phyloP scores from a whole-genome alignment of 768 basidiomycete species.

The Boletus insuetus region DNA sequence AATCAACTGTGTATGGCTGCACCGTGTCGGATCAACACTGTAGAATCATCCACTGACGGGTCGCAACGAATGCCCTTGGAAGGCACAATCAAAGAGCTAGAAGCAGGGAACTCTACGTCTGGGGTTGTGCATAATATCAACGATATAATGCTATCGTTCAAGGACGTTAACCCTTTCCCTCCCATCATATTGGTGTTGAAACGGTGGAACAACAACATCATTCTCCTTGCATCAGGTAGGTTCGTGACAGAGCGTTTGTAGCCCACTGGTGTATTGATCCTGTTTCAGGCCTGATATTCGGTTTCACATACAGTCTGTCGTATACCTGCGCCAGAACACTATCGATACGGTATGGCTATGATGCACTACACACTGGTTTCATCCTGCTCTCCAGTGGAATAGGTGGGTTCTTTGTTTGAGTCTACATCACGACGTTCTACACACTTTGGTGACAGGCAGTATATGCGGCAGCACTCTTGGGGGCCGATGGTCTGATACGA shows the following conservation, averaged over 20 bases:
- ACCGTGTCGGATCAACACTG: not conserved
- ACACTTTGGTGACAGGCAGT: slow-evolving; percentile 33
- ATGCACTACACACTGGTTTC: slow-evolving; percentile 70
- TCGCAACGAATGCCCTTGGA: slow-evolving; percentile 8
- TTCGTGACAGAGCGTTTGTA: not conserved
- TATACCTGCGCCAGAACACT: slow-evolving; percentile 79
- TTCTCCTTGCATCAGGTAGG: slow-evolving; percentile 40
- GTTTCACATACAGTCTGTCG: slow-evolving; percentile 62
- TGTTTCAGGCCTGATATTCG: slow-evolving; percentile 63
- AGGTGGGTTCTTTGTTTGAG: slow-evolving; percentile 38
- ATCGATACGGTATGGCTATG: slow-evolving; percentile 58
- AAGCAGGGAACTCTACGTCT: slow-evolving; percentile 1
- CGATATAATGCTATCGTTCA: slow-evolving; percentile 53
- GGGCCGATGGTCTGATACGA: slow-evolving; percentile 55
- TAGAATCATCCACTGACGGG: not conserved
- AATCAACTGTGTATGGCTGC: slow-evolving; percentile 9
- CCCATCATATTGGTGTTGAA: slow-evolving; percentile 58
- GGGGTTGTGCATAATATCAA: slow-evolving; percentile 7
- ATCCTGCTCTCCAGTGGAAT: slow-evolving; percentile 72
- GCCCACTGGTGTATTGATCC: not conserved
- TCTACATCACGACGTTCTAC: not conserved
- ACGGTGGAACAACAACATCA: slow-evolving; percentile 63
- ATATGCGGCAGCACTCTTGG: slow-evolving; percentile 56
- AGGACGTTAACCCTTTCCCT: slow-evolving; percentile 69
- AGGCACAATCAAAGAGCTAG: not conserved